Evolutionary conservation across 2,329 filamentous ascomycete genomes (phyloP), one percentile per base, ranked within the genome.

Genomic region (Ophiostoma himal-ulmi): DNA sequence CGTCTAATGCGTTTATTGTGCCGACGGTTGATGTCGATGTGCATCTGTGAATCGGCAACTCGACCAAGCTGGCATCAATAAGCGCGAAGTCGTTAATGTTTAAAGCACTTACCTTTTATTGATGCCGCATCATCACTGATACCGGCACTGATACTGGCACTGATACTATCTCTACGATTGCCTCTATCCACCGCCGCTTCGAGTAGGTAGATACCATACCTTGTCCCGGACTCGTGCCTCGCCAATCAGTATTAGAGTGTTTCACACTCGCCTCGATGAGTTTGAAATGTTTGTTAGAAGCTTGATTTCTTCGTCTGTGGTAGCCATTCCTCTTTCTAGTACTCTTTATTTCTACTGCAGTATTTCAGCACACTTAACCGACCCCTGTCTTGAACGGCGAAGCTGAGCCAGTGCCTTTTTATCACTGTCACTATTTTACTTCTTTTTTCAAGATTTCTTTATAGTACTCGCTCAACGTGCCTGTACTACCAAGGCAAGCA

Each of bases 1-100:
- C 66, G 39, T 70, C 34, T 65, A 37, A 57, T 34, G 39, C 65
- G 64, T 44, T 37, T 62, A 44, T 67, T 57, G n/a, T 37, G 44
- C 44, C 44, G 44, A 48, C 44, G 17, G 44, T 57, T 52, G 17
- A 14, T 26, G n/a, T 41, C 17, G 17, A 48, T 48, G 52, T 57
- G 52, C 22, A 48, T 17, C 30, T 57, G 11, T 65, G 37, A 34
- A 65, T 57, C 44, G 17, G 13, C 52, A 26, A 22, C 26, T 57
- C 52, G 52, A 26, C n/a, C 8, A 57, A 17, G 44, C 44, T 8
- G 44, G 44, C 44, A 48, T 48, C 44, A 48, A 39, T 48, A 48
- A 48, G 44, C 44, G 44, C 41, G 14, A 17, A 44, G 41, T 13
- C 41, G 41, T 6, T 3, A 39, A 10, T 11, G 37, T 13, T 39